Evolutionary conservation across 2,329 filamentous ascomycete genomes (phyloP), one percentile per base, ranked within the genome.

Genomic region (Penicillium sp.): DNA sequence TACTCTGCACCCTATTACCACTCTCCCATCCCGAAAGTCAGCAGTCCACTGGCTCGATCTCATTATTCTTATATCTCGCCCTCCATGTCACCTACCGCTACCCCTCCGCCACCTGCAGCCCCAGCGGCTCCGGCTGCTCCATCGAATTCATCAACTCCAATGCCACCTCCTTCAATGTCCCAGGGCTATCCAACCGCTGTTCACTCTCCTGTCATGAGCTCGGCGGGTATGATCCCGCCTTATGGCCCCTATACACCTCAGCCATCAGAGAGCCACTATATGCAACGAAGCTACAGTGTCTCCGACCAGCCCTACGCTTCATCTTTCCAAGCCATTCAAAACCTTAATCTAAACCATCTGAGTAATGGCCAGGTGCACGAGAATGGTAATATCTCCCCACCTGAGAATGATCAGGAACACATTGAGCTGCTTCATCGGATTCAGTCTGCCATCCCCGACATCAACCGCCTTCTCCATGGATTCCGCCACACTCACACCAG

Each of bases 401-500:
- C 72, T 6, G 74, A 76, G 17, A 70, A 63, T 24, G 67, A 77
- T 19, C 67, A 70, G 6, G 78, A 80, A 54, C 74, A 76, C 13
- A 66, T 78, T 50, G 73, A 79, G 56, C 75, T 82, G 59, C 72
- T 81, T 5, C 70, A 78, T 53, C 76, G 81, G 28, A 80, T 83
- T 45, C 78, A 81, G 64, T 78, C 74, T 53, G 79, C 80, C 12
- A 78, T 83, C 61, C 81, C 81, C 0, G 81, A 83, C 58, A 76
- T 83, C 62, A 79, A 76, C 60, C 76, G 77, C 51, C 72, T 81
- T 53, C 71, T 80, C 33, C 70, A 74, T 59, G 79, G 80, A 51
- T 85, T 84, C 72, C 83, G 81, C 63, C 81, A 81, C 59, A 82
- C 81, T 3, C 81, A 84, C 59, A 80, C 75, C 56, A 82, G 84